A percentile compares a stretch with the other conserved stretches of the same genome.
These are phyloP conservation scores for Trametes sanguinea DNA, from an alignment of 768 basidiomycete species.

Conservation along the genomic window DNA sequence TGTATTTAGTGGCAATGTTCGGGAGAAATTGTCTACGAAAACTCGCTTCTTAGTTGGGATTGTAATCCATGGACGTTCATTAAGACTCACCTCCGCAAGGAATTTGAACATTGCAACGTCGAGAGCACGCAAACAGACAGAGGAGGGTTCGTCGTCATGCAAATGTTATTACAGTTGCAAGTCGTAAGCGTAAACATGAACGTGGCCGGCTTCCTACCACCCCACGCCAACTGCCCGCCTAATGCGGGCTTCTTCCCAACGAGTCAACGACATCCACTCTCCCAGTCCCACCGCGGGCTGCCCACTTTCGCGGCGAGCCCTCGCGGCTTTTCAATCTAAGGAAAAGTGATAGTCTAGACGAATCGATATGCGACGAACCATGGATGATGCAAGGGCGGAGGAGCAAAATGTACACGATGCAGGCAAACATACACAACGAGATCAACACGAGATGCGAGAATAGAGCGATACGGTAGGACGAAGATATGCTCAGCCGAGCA, in stretches of 20 bases:
- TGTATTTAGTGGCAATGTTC: too few species aligned
- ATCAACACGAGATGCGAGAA: not conserved
- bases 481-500: conserved; percentile 32
- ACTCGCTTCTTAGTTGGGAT: too few species aligned
- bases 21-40: too few species aligned
- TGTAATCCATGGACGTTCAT: too few species aligned
- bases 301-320: not conserved
- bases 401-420: conserved; percentile 15
- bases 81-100: too few species aligned
- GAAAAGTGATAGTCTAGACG: conserved; percentile 6
- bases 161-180: conserved; percentile 16
- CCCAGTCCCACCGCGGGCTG: not conserved
- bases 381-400: conserved; percentile 11
- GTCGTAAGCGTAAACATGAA: conserved; percentile 15
- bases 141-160: conserved; percentile 7
- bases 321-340: conserved; percentile 10
- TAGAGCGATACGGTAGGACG: not conserved
- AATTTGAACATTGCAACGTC: too few species aligned
- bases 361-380: conserved; percentile 5
- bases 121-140: too few species aligned
- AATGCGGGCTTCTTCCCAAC: not conserved
- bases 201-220: conserved; percentile 3
- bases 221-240: not conserved
- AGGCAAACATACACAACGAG: conserved; percentile 11
- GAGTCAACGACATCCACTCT: not conserved